Conservation (phyloP, 2,329 filamentous ascomycete species). For the Alternaria novae-zelandiae region DNA sequence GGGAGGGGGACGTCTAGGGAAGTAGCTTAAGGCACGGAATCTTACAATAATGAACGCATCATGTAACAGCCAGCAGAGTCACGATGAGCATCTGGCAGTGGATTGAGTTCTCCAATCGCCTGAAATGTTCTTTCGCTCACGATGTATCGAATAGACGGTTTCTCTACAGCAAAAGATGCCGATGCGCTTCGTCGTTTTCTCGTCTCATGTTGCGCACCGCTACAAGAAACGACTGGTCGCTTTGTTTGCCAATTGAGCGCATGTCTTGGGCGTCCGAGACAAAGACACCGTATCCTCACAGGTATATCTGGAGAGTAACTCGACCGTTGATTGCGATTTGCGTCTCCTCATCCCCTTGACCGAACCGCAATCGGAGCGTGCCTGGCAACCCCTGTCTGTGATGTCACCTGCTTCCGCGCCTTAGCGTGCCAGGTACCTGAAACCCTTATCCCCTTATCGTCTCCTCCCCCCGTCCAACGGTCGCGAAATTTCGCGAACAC, state of each 20-base stretch:
- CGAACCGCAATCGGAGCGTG: background rate
- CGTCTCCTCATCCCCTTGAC: background rate
- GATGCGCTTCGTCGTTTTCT: background rate
- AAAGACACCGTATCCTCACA: background rate
- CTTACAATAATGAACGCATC: background rate
- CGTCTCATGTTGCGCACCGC: background rate
- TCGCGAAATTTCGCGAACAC: background rate
- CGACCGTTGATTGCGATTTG: background rate
- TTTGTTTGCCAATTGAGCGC: background rate
- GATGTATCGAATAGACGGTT: background rate
- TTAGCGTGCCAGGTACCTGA: conserved; percentile 14
- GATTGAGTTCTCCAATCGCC: background rate
- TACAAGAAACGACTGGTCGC: background rate
- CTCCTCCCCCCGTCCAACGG: background rate
- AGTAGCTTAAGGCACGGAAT: background rate
- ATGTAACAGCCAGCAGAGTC: background rate
- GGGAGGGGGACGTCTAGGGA: background rate
- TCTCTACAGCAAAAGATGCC: background rate
- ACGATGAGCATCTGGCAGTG: background rate
- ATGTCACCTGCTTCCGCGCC: conserved; percentile 27
- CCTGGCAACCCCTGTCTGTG: background rate
- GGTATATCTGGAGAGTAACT: background rate
- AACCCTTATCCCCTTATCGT: conserved; percentile 1
- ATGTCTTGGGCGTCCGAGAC: background rate
- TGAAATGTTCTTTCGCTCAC: background rate